phyloP scores from a whole-genome alignment of 1,284 basidiomycete species.

The Boletus mariae region DNA sequence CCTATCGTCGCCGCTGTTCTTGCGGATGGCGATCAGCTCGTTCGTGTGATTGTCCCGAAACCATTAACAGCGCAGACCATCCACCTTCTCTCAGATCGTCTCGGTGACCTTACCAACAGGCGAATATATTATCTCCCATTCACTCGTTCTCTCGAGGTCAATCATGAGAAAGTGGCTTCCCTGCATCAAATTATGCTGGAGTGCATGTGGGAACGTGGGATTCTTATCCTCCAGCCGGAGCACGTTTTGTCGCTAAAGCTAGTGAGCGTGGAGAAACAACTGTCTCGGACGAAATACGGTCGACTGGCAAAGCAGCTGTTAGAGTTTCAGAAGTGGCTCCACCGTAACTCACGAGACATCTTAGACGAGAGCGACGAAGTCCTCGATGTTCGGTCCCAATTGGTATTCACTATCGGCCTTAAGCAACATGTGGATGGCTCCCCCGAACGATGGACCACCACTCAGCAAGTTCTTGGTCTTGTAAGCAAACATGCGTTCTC shows the following conservation, averaged over 20 bases:
- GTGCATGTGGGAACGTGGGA: slow-evolving; percentile 39
- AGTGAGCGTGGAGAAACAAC: slow-evolving; percentile 38
- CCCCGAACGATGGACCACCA: neutral
- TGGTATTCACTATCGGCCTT: neutral
- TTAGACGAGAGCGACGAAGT: neutral
- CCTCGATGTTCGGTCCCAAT: neutral
- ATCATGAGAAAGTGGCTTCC: neutral
- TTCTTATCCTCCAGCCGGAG: slow-evolving; percentile 50
- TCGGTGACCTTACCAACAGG: too few relatives aligned
- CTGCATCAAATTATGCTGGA: slow-evolving; percentile 28
- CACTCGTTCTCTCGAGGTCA: too few relatives aligned
- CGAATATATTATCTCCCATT: too few relatives aligned
- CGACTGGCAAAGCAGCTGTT: slow-evolving; percentile 7
- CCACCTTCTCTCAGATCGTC: too few relatives aligned
- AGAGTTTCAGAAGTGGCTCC: slow-evolving; percentile 36
- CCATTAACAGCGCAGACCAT: too few relatives aligned
- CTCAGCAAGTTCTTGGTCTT: neutral
- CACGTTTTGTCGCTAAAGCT: slow-evolving; percentile 51
- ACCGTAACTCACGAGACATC: neutral
- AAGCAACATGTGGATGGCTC: neutral
- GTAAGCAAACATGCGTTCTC: neutral
- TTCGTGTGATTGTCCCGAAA: too few relatives aligned
- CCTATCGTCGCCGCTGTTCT: too few relatives aligned
- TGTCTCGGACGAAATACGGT: slow-evolving; percentile 1
- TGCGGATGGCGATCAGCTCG: too few relatives aligned